Evolutionary conservation across 257 asterid species (phyloP), one percentile per base, ranked within the genome.

Genomic region (Salvia rosmarinus): DNA sequence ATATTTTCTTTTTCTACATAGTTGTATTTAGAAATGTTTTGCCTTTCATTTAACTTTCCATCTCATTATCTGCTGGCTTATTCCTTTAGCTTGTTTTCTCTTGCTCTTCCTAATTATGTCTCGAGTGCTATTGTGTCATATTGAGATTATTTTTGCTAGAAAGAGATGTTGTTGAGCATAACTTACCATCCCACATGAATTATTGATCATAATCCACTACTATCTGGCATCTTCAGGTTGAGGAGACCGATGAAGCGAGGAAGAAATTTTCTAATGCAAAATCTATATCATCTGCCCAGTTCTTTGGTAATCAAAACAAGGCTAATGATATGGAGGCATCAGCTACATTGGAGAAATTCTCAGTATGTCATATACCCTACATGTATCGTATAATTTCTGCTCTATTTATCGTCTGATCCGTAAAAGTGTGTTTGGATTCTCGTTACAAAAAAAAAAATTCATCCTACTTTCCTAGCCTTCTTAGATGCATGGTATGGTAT

Each of bases 261-360:
- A 95, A 91, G 90, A 95, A 95, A 82, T 95, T 95, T 81, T 70
- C 95, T 21, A 91, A 89, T 80, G 99, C 99, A 14, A 95, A 95
- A 82, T 88, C 99, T 54, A 95, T 95, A 65, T 95, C 99, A 73
- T 95, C 99, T 30, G 98, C 99, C 50, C 99, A 95, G 85, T 95
- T 58, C 82, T 95, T 84, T 19, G 96, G 98, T 75, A 89, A 77
- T 78, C 92, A 78, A 73, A 82, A 76, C 81, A 87, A 82, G 77
- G 79, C 82, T 71, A 63, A 42, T 56, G 93, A 86, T 60, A 34
- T 70, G 57, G 99, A 88, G 25, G 81, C 95, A 71, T 87, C 98
- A 62, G 87, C 76, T 64, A 77, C 96, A 62, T 83, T 95, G 71
- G 96, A 89, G 83, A 91, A 95, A 81, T 95, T 82, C 83, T 85